Base-by-base conservation (phyloP, 1,284 basidiomycete genomes). In the Papiliotrema nemorosa region DNA sequence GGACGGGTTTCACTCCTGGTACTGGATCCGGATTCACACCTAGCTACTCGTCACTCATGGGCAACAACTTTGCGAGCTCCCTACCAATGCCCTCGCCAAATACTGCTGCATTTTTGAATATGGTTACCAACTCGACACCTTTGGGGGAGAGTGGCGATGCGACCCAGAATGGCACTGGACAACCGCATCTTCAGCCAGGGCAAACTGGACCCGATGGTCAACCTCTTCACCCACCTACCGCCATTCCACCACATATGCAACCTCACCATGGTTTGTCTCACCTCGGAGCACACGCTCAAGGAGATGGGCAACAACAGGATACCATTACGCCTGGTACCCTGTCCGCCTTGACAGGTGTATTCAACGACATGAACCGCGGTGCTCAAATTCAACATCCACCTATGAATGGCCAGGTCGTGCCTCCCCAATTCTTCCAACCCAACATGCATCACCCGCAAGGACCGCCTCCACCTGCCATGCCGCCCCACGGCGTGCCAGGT, bases 321-420 rank as follows among this genome's bases (percentile, higher is more conserved):
- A 88, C 88, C 33, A 91, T 94, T 74, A 94, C 91, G 0, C 91
- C 91, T 40, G 91, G 90, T 74, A 92, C 91, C 0, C 81, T 92
- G 58, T 87, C 81, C 53, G 87, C 87, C 44, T 81, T 91, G 67
- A 85, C 85, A 14, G 85, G 85, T 55, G 86, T 85, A 4, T 81
- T 87, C 59, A 80, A 69, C 56, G 72, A 74, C 50, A 70, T 74
- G 59, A 63, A 64, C 40, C 57, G 57, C 7, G 22, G 29, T 10
- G n/a, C n/a, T n/a, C n/a, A n/a, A n/a, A n/a, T n/a, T n/a, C n/a
- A n/a, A n/a, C n/a, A n/a, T n/a, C n/a, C n/a, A n/a, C n/a, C 57
- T 9, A 47, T 38, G 34, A 55, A 58, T 38, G 47, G 45, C 33
- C 43, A 33, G 5, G 47, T 45, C 21, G 47, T 42, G 1, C 52